These are phyloP conservation scores for Leishmania mexicana DNA, from an alignment of 208 protist genomes.

Conservation along the genomic window DNA sequence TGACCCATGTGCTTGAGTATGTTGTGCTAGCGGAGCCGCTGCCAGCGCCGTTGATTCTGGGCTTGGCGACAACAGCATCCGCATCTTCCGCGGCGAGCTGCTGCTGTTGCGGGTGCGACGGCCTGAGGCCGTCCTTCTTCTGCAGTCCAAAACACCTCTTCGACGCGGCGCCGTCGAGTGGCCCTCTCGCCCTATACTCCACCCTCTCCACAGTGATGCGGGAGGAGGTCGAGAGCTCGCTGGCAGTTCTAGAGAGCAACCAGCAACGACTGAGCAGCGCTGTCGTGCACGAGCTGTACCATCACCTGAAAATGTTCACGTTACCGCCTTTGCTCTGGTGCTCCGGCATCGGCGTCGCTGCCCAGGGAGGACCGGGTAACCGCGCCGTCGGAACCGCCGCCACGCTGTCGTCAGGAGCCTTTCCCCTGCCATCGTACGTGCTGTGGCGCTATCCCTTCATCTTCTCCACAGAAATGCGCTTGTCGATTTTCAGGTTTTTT, in stretches of 20 bases:
- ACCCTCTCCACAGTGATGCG: conserved; percentile 14
- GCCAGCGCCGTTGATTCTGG: conserved; percentile 15
- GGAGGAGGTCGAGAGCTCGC: conserved; percentile 8
- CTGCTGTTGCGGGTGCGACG: conserved; percentile 26
- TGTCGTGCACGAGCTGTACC: conserved; percentile 75
- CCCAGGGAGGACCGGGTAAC: background rate
- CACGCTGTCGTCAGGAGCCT: conserved; percentile 9
- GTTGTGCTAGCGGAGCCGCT: conserved; percentile 51
- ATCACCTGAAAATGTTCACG: conserved; percentile 58
- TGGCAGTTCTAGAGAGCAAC: conserved; percentile 19
- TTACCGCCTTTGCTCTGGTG: conserved; percentile 51
- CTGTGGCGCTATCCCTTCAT: conserved; percentile 73
- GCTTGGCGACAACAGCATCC: background rate
- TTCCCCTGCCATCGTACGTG: conserved; percentile 53
- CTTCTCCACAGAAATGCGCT: conserved; percentile 68
- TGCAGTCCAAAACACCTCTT: conserved; percentile 40
- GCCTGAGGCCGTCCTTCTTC: conserved; percentile 21
- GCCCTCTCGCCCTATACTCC: conserved; percentile 24
- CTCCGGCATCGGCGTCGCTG: conserved; percentile 19
- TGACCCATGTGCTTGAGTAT: conserved; percentile 48
- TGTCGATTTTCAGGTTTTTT: conserved; percentile 61
- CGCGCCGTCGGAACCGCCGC: background rate
- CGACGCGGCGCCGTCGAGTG: conserved; percentile 22
- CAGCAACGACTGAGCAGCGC: conserved; percentile 66
- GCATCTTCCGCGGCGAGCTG: background rate